Evolutionary conservation across 208 protist genomes (phyloP), one percentile per base, ranked within the genome.

Genomic region (Leishmania turanica): DNA sequence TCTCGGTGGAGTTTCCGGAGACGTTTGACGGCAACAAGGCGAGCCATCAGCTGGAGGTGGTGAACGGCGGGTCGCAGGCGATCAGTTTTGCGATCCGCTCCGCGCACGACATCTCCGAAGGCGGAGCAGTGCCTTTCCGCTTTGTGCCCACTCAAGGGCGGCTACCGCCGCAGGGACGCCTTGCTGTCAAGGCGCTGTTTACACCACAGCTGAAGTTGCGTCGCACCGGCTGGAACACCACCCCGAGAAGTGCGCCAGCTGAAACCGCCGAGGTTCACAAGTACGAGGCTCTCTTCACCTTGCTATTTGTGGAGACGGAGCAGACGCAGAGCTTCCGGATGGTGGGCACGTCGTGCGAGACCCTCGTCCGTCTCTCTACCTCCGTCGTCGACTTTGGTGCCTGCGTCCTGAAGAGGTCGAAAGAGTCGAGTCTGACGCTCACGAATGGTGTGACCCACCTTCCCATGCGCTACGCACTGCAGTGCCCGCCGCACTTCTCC

Each of bases 301-400:
- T 97, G 9, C 81, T 96, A 15, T 93, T 97, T 74, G 92, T 98
- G 11, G 95, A 98, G 84, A 96, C 92, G 69, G 95, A 96, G 87
- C 89, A 97, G 84, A 90, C 84, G 72, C 89, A 96, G 78, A 93
- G 83, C 51, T 88, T 98, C 54, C 92, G 90, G 65, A 88, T 96
- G 8, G 86, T 86, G 31, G 95, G 93, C 60, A 88, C 90, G 72
- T 90, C 90, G 45, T 87, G 88, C 66, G 88, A 93, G 70, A 95
- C 95, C 15, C 85, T 91, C n/a, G 91, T 86, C 8, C 87, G 83
- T 78, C 60, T 98, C 53, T 91, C 91, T 47, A 86, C 89, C 40
- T 80, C 92, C 6, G 87, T 92, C 40, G 62, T 98, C n/a, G 89
- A 94, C 85, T 98, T 98, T 86, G 91, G 92, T 31, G n/a, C 77